Base-by-base conservation (phyloP, 139 green algal species). In the Pseudopediastrum boryanum region DNA sequence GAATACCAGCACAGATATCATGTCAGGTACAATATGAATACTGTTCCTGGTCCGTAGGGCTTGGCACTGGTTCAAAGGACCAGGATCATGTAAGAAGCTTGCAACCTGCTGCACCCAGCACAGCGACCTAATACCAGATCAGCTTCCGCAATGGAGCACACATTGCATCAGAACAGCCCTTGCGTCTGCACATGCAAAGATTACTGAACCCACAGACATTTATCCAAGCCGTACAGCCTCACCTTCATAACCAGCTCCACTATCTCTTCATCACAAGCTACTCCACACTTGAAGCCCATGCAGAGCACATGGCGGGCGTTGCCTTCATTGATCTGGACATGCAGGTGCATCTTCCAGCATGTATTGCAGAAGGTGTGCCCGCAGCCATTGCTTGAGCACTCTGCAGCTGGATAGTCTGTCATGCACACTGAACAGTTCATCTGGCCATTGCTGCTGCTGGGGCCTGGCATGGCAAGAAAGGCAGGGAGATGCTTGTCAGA, bases 281-380 rank as follows among this genome's bases (percentile, higher is more conserved):
- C 87, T 12, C 90, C 89, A 72, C 93, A 97, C 65, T 87, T 87
- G 73, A 77, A 85, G 0, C 79, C 82, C 92, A 97, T 97, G 80
- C 93, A 97, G 50, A 3, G 29, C 71, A 75, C 51, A 38, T 80
- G 81, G 21, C 87, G 75, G 12, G 85, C 87, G 54, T 89, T 82
- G 43, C 93, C 93, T 25, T 96, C 93, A 2, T 52, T 66, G 65
- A 97, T 94, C 74, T 93, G 85, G 3, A 92, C 88, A 16, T 82
- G 58, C 46, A 94, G 73, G 82, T 98, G 91, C 61, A 88, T 75
- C n/a, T 46, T 80, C 94, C 94, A 98, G 87, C 94, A 98, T 19
- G 85, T 77, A 44, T 95, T 92, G 90, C 94, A 98, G 84, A 94
- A 97, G 2, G 58, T 81, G 81, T 98, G 94, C 0, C 91, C 90